phyloP scores from a whole-genome alignment of 2,329 filamentous ascomycete species.

The Fusarium sp. region DNA sequence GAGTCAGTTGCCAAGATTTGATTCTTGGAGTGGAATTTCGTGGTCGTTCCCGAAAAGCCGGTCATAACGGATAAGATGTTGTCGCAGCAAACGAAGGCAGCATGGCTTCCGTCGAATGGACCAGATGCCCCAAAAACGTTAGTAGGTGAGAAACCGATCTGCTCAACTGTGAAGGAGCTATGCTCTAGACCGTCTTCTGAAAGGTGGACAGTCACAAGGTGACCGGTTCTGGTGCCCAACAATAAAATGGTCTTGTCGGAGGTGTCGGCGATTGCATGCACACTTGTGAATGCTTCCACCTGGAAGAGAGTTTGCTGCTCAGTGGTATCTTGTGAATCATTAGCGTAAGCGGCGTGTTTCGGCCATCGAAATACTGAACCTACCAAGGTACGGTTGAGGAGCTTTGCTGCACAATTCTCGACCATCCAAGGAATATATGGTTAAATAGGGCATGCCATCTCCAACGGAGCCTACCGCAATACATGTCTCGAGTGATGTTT shows the following conservation, averaged over 20 bases:
- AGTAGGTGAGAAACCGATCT: conserved; percentile 52
- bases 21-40: conserved; percentile 54
- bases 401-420: conserved; percentile 26
- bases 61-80: conserved; percentile 58
- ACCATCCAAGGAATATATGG: conserved; percentile 47
- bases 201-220: conserved; percentile 57
- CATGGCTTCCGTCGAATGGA: conserved; percentile 39
- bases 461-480: conserved; percentile 52
- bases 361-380: not conserved
- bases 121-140: conserved; percentile 48
- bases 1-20: conserved; percentile 65
- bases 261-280: conserved; percentile 51
- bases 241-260: conserved; percentile 50
- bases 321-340: conserved; percentile 6
- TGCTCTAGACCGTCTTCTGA: conserved; percentile 34
- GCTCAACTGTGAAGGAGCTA: conserved; percentile 47
- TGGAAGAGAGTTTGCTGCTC: not conserved
- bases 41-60: conserved; percentile 47
- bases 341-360: not conserved
- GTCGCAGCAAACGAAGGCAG: conserved; percentile 62
- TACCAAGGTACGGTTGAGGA: conserved; percentile 32
- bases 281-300: conserved; percentile 60
- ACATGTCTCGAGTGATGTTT: conserved; percentile 40
- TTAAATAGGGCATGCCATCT: conserved; percentile 50
- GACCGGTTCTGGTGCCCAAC: conserved; percentile 64